Base-by-base conservation (phyloP, 2,329 filamentous ascomycete species). In the Exophiala sideris region DNA sequence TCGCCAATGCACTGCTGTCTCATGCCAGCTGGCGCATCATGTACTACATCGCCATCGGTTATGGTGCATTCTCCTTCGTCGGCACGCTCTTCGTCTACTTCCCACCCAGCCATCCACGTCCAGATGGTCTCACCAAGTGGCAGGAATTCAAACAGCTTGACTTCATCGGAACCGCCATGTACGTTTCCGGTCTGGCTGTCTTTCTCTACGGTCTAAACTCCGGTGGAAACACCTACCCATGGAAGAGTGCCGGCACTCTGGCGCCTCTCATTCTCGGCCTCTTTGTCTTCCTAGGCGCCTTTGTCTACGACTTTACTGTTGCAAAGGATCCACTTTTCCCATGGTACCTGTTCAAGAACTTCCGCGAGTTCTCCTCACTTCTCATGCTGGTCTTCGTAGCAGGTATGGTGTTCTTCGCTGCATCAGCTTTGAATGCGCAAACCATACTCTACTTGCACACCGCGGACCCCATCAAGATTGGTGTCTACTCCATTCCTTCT, bases 1-100 rank as follows among this genome's bases (percentile, higher is more conserved):
- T 64, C 29, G 46, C 57, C 39, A 57, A 54, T 39, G 47, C 57
- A 12, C 52, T 58, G 14, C 45, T 60, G 16, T 48, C 55, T 32
- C 70, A 73, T n/a, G 72, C 66, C 42, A 84, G 81, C 80, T 71
- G 82, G 54, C 83, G 76, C 57, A 73, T 81, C 24, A 80, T 80
- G 7, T 65, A 80, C 9, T 67, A 84, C 11, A 76, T 79, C 16
- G 77, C 72, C 2, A 63, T 78, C 16, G 83, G 79, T 76, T 72
- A 76, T 10, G 72, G 77, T 38, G 80, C 78, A 3, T 70, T 85
- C 38, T 58, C 79, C 3, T 66, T 82, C 32, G 76, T 77, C 2
- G 67, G 73, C 5, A 62, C 80, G 47, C 80, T 55, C 39, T 38
- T 51, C 39, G 56, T 79, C 65, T 83, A 82, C 66, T 74, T 74